phyloP scores from a whole-genome alignment of 176 grass and related monocot genomes.

The Cenchrus purpureus region DNA sequence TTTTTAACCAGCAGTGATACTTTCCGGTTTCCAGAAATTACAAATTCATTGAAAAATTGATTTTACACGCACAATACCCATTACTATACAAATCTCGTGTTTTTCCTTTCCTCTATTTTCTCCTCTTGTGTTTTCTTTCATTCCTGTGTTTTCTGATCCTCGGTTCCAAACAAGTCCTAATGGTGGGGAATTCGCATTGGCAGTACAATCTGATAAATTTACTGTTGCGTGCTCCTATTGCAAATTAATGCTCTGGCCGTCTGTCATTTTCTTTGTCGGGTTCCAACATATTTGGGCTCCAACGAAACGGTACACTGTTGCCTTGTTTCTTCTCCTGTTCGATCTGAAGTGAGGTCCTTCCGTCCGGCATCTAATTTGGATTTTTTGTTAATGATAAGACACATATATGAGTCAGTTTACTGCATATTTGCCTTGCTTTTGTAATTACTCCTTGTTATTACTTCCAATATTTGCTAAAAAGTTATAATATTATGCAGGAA shows the following conservation, averaged over 20 bases:
- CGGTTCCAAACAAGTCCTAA: neutral
- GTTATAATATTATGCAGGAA: constrained; percentile 11
- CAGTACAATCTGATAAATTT: neutral
- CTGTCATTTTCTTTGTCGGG: constrained; percentile 41
- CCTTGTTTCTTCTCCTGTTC: neutral
- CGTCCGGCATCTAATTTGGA: neutral
- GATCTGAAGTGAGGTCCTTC: constrained; percentile 10
- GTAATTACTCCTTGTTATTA: neutral
- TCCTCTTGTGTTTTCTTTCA: no score
- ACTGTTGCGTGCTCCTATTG: constrained; percentile 32
- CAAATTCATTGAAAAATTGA: no score
- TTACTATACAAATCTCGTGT: no score
- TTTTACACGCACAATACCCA: no score
- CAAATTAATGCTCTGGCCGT: constrained; percentile 20
- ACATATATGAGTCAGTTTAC: neutral
- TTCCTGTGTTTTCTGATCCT: neutral
- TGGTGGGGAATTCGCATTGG: neutral
- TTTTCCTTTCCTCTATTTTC: no score
- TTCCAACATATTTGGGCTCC: neutral
- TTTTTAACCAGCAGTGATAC: no score
- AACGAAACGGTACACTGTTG: neutral
- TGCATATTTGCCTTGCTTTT: constrained; percentile 3
- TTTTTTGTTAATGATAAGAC: neutral
- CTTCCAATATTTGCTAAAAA: neutral
- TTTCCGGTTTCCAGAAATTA: no score